Evolutionary conservation across 441 rosid species (phyloP).

Genomic region (Francoa sonchifolia): DNA sequence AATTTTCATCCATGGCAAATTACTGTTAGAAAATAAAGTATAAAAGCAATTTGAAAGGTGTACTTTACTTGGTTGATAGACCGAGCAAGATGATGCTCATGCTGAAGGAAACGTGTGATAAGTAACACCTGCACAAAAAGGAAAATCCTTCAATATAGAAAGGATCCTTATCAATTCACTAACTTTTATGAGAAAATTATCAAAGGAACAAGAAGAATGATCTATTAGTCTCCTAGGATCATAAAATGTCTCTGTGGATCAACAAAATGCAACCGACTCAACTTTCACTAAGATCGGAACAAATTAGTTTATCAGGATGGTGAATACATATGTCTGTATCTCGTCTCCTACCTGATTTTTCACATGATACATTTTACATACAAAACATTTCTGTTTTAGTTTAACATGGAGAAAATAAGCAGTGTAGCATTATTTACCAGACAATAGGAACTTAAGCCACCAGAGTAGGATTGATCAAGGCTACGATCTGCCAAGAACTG

Average conservation of each 20-base stretch:
- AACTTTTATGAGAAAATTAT: no score
- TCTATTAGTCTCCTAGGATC: no score
- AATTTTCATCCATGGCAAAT: no score
- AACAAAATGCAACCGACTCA: not conserved
- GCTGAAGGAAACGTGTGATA: slow-evolving; percentile 88
- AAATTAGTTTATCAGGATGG: not conserved
- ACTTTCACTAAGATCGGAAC: not conserved
- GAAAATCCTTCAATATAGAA: not conserved
- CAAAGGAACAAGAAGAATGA: not conserved
- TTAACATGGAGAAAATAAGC: not conserved
- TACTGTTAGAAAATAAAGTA: no score
- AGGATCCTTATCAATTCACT: no score
- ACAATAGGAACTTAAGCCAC: slow-evolving; percentile 98
- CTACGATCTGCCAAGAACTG: slow-evolving; percentile 98
- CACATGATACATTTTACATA: no score
- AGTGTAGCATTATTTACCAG: slow-evolving; percentile 40
- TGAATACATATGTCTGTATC: not conserved
- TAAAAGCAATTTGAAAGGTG: not conserved
- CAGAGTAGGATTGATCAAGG: slow-evolving; percentile 96
- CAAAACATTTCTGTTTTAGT: not conserved
- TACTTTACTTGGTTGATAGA: slow-evolving; percentile 65
- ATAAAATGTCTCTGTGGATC: no score
- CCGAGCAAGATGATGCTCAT: slow-evolving; percentile 89
- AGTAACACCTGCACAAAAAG: slow-evolving; percentile 56
- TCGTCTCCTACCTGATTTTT: not conserved